These are phyloP conservation scores for Pulveroboletus frians DNA, from an alignment of 768 basidiomycete species.

Conservation along the genomic window DNA sequence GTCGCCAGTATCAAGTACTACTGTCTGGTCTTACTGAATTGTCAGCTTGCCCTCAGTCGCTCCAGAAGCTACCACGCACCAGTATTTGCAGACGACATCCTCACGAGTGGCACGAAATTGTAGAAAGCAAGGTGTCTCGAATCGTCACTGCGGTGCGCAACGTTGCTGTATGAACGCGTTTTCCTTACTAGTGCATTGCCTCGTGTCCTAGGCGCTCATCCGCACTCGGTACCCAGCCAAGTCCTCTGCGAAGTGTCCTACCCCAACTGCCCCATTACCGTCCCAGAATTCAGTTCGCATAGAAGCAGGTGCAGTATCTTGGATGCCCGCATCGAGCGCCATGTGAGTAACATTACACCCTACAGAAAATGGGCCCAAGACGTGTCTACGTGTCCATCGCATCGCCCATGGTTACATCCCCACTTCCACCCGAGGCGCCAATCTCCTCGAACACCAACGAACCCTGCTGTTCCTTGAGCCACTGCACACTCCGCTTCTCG, in stretches of 20 bases:
- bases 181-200: background rate
- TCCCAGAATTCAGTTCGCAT: too few species aligned
- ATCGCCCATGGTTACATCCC: constrained; percentile 30
- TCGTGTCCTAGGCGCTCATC: background rate
- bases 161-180: background rate
- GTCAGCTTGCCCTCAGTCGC: background rate
- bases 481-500: constrained; percentile 87
- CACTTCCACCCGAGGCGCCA: constrained; percentile 24
- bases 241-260: too few species aligned
- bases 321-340: background rate
- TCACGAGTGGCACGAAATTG: background rate
- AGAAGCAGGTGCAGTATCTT: too few species aligned
- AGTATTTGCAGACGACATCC: background rate
- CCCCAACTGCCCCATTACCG: too few species aligned
- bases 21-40: background rate
- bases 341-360: background rate
- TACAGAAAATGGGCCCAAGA: background rate
- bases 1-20: background rate
- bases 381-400: constrained; percentile 32
- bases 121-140: background rate
- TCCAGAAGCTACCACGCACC: background rate
- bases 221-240: background rate
- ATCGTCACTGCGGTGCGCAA: background rate
- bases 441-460: constrained; percentile 71
- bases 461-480: constrained; percentile 82